Evolutionary conservation across 2,329 filamentous ascomycete genomes (phyloP).

Genomic region (Curvularia spicifera): DNA sequence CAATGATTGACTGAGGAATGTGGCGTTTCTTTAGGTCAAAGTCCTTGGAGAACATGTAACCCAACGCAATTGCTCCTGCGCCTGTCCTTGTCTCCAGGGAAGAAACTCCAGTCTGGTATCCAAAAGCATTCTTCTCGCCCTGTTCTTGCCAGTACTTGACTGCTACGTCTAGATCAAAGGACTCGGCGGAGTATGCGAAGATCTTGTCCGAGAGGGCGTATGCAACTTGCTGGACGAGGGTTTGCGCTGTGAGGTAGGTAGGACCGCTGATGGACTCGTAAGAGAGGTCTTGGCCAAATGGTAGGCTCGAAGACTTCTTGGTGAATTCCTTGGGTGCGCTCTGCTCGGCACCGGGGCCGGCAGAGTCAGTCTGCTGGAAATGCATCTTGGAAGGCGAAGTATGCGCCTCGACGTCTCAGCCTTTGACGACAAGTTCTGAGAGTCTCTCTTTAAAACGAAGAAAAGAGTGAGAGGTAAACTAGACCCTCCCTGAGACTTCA

Average conservation of each 20-base stretch:
- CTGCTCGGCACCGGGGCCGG: conserved; percentile 45
- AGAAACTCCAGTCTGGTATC: conserved; percentile 77
- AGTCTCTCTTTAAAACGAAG: conserved; percentile 15
- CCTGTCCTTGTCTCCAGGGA: conserved; percentile 86
- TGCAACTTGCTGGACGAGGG: conserved; percentile 92
- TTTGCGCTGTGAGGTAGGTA: conserved; percentile 91
- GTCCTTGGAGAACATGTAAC: conserved; percentile 97
- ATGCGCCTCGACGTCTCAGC: conserved; percentile 19
- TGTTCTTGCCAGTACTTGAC: conserved; percentile 76
- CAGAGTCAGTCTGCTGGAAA: conserved; percentile 47
- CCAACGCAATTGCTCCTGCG: conserved; percentile 87
- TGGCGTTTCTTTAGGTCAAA: conserved; percentile 91
- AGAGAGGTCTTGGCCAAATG: conserved; percentile 60
- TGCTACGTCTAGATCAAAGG: conserved; percentile 87
- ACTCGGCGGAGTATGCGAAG: conserved; percentile 94
- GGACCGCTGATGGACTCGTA: conserved; percentile 75
- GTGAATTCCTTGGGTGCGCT: conserved; percentile 44
- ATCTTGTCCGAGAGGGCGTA: conserved; percentile 96
- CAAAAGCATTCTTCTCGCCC: conserved; percentile 79
- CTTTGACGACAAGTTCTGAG: conserved; percentile 7
- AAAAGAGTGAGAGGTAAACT: conserved; percentile 19
- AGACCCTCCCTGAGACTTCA: conserved; percentile 24
- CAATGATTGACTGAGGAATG: conserved; percentile 88
- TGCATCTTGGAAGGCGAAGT: conserved; percentile 40
- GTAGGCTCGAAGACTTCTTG: conserved; percentile 57